Evolutionary conservation across 805 yeast species (phyloP).

Genomic region (Lipomyces sp.): DNA sequence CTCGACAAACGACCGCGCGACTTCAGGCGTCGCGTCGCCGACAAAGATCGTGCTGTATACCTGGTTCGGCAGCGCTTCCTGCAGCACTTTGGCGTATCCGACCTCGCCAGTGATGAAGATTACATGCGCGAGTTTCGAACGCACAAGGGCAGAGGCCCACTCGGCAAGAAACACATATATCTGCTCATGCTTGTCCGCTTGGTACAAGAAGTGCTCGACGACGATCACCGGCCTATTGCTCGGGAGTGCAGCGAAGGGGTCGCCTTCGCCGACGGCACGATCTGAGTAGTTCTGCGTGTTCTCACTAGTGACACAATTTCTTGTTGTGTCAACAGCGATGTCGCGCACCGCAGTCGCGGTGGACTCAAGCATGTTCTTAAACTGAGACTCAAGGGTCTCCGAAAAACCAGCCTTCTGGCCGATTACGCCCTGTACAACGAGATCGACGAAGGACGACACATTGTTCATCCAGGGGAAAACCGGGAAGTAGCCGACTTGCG

Average conservation of each 20-base stretch:
- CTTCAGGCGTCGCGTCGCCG: slow-evolving; percentile 73
- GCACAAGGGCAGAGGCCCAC: slow-evolving; percentile 80
- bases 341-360: slow-evolving; percentile 71
- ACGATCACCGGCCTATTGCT: slow-evolving; percentile 82
- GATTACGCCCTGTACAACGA: slow-evolving; percentile 82
- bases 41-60: slow-evolving; percentile 72
- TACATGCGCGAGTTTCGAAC: slow-evolving; percentile 83
- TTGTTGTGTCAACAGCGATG: slow-evolving; percentile 41
- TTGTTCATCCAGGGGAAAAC: slow-evolving; percentile 89
- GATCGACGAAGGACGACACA: slow-evolving; percentile 71
- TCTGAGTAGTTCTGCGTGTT: slow-evolving; percentile 4
- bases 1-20: slow-evolving; percentile 68
- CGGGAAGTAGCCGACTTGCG: slow-evolving; percentile 85
- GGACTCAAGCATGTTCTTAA: slow-evolving; percentile 72
- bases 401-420: slow-evolving; percentile 92
- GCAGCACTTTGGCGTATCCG: slow-evolving; percentile 64
- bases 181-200: slow-evolving; percentile 59
- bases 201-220: slow-evolving; percentile 66
- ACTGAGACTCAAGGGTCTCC: slow-evolving; percentile 76
- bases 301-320: too few species aligned
- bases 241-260: slow-evolving; percentile 79
- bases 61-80: slow-evolving; percentile 77
- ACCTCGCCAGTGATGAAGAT: slow-evolving; percentile 82
- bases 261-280: slow-evolving; percentile 48
- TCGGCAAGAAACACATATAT: slow-evolving; percentile 73